These are phyloP conservation scores for Solanum corneliomulleri DNA, from an alignment of 257 asterid genomes.

Conservation along the genomic window DNA sequence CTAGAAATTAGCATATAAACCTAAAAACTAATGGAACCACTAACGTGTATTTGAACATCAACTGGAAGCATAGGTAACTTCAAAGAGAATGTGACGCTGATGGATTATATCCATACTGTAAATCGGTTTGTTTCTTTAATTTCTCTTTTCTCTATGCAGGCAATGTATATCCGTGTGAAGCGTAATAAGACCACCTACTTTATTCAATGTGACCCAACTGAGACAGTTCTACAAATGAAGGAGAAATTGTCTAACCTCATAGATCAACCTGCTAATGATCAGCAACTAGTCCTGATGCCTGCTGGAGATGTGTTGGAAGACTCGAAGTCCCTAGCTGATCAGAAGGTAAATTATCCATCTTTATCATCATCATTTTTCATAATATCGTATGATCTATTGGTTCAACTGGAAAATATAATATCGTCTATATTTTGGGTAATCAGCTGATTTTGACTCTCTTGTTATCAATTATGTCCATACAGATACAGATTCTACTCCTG, in stretches of 20 bases:
- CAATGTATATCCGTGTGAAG: slow-evolving; percentile 85
- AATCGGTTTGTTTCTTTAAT: not conserved
- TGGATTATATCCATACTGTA: not conserved
- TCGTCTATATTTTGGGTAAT: not conserved
- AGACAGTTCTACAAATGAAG: slow-evolving; percentile 61
- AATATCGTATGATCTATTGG: not conserved
- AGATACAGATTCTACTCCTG: not conserved
- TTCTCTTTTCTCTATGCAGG: slow-evolving; percentile 26
- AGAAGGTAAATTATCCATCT: slow-evolving; percentile 37
- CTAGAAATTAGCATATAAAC: not conserved
- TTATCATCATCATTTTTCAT: not conserved
- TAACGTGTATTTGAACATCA: not conserved
- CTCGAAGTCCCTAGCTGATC: slow-evolving; percentile 78
- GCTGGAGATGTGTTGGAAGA: slow-evolving; percentile 59
- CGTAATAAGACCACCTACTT: slow-evolving; percentile 83
- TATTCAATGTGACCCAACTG: slow-evolving; percentile 78
- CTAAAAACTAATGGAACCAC: not conserved
- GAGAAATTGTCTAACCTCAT: slow-evolving; percentile 75
- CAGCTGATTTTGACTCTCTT: not conserved
- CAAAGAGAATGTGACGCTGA: not conserved
- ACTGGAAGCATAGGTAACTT: not conserved
- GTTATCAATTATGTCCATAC: not conserved
- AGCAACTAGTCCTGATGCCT: slow-evolving; percentile 51
- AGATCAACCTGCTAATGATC: slow-evolving; percentile 68
- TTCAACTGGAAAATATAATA: not conserved